phyloP scores from a whole-genome alignment of 257 asterid genomes.

The Agastache rugosa region DNA sequence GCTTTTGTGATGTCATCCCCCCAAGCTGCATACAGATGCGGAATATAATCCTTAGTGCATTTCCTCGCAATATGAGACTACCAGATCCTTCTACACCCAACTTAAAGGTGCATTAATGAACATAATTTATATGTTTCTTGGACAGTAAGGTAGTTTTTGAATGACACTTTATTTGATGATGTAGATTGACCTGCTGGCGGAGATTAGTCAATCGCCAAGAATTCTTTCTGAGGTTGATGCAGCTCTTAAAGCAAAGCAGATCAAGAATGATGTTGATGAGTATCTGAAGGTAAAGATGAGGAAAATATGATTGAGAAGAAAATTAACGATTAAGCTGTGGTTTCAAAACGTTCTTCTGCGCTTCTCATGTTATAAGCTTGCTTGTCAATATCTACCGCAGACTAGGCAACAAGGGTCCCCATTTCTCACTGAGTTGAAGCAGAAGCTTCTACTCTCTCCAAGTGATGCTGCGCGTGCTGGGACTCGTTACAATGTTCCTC shows the following conservation, averaged over 20 bases:
- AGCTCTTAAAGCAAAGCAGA: slow-evolving; percentile 79
- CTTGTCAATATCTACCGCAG: slow-evolving; percentile 47
- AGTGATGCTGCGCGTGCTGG: slow-evolving; percentile 78
- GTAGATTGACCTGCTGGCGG: slow-evolving; percentile 91
- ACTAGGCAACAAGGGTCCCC: slow-evolving; percentile 84
- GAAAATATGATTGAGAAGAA: background rate
- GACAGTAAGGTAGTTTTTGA: slow-evolving; percentile 16
- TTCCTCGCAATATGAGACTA: slow-evolving; percentile 97
- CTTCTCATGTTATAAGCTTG: slow-evolving; percentile 17
- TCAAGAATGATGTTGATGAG: slow-evolving; percentile 88
- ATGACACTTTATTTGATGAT: slow-evolving; percentile 17
- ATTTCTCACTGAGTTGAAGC: slow-evolving; percentile 82
- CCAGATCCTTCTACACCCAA: slow-evolving; percentile 99
- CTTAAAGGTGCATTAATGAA: slow-evolving; percentile 60
- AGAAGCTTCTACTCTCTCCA: slow-evolving; percentile 81
- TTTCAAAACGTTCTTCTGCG: background rate
- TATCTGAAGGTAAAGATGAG: slow-evolving; percentile 71
- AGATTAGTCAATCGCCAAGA: slow-evolving; percentile 82
- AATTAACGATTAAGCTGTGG: background rate
- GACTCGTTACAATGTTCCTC: slow-evolving; percentile 90
- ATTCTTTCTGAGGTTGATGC: slow-evolving; percentile 97
- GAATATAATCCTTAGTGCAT: slow-evolving; percentile 92
- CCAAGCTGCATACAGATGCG: slow-evolving; percentile 99
- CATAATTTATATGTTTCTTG: slow-evolving; percentile 12
- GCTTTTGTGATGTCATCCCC: slow-evolving; percentile 99